A percentile compares a stretch with the other conserved stretches of the same genome.
Conservation (phyloP, 805 yeast species). For the Metschnikowia amazonensis region DNA sequence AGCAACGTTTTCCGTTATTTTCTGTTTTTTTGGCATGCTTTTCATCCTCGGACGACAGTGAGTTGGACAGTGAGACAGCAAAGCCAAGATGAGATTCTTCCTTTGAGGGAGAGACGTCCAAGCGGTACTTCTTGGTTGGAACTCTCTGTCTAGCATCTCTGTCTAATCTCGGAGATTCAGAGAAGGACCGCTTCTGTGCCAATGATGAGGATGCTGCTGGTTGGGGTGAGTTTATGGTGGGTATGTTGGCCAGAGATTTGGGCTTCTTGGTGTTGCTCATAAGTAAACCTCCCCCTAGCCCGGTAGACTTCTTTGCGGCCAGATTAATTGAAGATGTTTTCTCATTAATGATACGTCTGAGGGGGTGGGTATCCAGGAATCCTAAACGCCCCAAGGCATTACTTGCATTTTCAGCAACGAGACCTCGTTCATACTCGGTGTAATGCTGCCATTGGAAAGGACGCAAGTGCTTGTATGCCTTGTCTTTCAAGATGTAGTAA, state of each 20-base stretch:
- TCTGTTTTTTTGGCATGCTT: slow-evolving; percentile 16
- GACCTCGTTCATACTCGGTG: slow-evolving; percentile 28
- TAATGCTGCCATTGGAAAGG: slow-evolving; percentile 37
- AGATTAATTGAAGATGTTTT: slow-evolving; percentile 6
- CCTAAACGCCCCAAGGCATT: slow-evolving; percentile 41
- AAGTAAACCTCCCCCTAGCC: slow-evolving; percentile 27
- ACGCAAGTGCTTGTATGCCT: slow-evolving; percentile 37
- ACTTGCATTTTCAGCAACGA: slow-evolving; percentile 32
- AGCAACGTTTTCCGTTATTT: slow-evolving; percentile 13
- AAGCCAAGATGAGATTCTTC: slow-evolving; percentile 4
- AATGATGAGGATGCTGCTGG: slow-evolving; percentile 6
- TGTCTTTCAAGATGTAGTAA: slow-evolving; percentile 34
- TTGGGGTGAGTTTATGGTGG: slow-evolving; percentile 6
- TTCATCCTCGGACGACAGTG: slow-evolving; percentile 24
- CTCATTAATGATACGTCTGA: slow-evolving; percentile 31
- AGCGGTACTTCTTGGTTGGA: slow-evolving; percentile 7
- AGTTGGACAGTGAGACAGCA: slow-evolving; percentile 19
- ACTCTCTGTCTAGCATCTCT: slow-evolving; percentile 8
- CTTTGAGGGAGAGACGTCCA: slow-evolving; percentile 17
- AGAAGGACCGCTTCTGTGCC: slow-evolving; percentile 17
- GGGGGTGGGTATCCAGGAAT: slow-evolving; percentile 41
- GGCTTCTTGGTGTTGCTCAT: slow-evolving; percentile 17
- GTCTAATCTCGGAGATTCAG: slow-evolving; percentile 21
- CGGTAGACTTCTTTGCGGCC: slow-evolving; percentile 16
- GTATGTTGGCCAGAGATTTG: slow-evolving; percentile 2